Percentiles rank a stretch among this genome's conserved stretches.
phyloP scores from a whole-genome alignment of 148 eudicot genomes.

The Nepenthes mirabilis region DNA sequence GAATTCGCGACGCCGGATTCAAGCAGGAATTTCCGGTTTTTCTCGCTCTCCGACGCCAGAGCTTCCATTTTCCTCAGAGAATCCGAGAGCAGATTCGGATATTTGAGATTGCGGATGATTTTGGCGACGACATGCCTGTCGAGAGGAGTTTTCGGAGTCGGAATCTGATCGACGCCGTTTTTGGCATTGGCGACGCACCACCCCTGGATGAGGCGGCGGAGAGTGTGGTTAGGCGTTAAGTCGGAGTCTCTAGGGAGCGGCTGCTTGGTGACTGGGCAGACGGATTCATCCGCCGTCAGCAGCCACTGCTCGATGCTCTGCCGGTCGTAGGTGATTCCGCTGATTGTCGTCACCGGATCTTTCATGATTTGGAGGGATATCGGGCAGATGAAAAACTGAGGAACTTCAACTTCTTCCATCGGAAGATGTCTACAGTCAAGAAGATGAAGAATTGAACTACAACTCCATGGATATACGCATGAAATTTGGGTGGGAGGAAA shows the following conservation, averaged over 20 bases:
- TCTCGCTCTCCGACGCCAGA: conserved; percentile 20
- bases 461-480: background rate
- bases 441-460: background rate
- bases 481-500: background rate
- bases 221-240: conserved; percentile 65
- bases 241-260: conserved; percentile 22
- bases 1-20: conserved; percentile 35
- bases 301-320: conserved; percentile 64
- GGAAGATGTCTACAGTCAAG: background rate
- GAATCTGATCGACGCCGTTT: conserved; percentile 47
- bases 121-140: conserved; percentile 18
- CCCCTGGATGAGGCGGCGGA: conserved; percentile 52
- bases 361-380: conserved; percentile 78
- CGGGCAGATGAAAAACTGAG: conserved; percentile 57
- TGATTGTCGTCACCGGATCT: conserved; percentile 64
- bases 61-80: conserved; percentile 18
- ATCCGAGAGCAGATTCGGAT: conserved; percentile 5
- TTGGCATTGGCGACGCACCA: conserved; percentile 53
- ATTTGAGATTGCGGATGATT: conserved; percentile 27
- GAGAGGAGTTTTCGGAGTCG: conserved; percentile 40
- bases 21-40: conserved; percentile 18
- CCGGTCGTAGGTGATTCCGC: conserved; percentile 82
- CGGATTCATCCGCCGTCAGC: conserved; percentile 9
- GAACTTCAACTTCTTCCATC: conserved; percentile 39
- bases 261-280: conserved; percentile 71